A percentile compares a stretch with the other conserved stretches of the same genome.
Evolutionary conservation across 371 early-diverging fungal species (phyloP).

Genomic region (Mucor saturninus): DNA sequence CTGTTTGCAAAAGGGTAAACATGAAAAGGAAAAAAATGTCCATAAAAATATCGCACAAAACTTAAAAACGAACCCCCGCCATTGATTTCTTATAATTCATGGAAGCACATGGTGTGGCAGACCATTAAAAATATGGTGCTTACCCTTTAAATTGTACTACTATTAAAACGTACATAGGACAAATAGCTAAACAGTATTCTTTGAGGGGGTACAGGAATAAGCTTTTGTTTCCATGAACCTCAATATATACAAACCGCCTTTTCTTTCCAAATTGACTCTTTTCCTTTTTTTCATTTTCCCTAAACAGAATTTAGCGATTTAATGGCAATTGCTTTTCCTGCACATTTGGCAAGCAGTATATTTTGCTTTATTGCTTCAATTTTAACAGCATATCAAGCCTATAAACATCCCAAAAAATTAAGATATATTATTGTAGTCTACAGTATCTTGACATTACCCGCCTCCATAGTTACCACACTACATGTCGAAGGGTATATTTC

Average conservation of each 20-base stretch:
- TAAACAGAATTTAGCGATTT: not conserved
- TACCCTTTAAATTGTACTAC: not conserved
- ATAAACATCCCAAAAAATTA: constrained; percentile 22
- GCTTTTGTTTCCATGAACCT: too few species aligned
- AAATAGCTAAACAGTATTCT: too few species aligned
- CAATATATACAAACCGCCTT: too few species aligned
- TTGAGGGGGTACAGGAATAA: too few species aligned
- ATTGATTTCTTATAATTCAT: too few species aligned
- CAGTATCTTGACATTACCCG: constrained; percentile 20
- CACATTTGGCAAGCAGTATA: not conserved
- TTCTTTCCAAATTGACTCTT: too few species aligned
- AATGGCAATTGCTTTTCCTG: not conserved
- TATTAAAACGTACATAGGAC: too few species aligned
- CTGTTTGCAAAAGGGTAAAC: too few species aligned
- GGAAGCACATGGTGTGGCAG: constrained; percentile 1
- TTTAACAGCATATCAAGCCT: constrained; percentile 16
- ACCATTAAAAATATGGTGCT: not conserved
- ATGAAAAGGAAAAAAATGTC: too few species aligned
- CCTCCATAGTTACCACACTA: constrained; percentile 19
- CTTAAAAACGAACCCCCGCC: too few species aligned
- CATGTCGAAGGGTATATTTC: constrained; percentile 6
- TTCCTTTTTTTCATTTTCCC: not conserved
- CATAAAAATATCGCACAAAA: too few species aligned
- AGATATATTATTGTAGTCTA: constrained; percentile 19
- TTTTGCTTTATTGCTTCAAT: constrained; percentile 13